Evolutionary conservation across 1,284 basidiomycete species (phyloP).

Genomic region (Ustilago hordei): DNA sequence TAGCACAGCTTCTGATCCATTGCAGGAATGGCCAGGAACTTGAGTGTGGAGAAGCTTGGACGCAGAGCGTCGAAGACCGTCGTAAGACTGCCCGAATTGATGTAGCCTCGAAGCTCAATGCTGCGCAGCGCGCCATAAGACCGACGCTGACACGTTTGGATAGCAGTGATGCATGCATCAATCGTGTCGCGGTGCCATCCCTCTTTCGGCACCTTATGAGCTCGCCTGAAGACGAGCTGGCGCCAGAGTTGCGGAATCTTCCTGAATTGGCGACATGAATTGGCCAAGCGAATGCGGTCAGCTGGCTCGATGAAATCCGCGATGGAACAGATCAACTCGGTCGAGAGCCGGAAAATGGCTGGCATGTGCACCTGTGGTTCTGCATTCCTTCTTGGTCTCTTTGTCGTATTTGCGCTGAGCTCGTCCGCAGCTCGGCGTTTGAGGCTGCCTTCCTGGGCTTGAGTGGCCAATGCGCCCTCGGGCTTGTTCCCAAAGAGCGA

Average conservation of each 20-base stretch:
- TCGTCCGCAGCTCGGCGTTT: not conserved
- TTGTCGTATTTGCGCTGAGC: not conserved
- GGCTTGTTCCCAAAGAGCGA: not conserved
- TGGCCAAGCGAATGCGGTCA: slow-evolving; percentile 9
- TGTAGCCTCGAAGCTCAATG: slow-evolving; percentile 4
- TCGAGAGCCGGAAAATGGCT: not conserved
- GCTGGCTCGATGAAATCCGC: slow-evolving; percentile 5
- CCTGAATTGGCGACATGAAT: slow-evolving; percentile 1
- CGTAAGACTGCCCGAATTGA: not conserved
- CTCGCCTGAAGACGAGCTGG: slow-evolving; percentile 3
- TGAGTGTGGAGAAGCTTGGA: slow-evolving; percentile 2
- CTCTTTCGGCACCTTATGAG: not conserved
- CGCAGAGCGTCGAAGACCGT: slow-evolving; percentile 1
- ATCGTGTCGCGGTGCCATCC: slow-evolving; percentile 16
- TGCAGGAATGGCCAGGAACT: slow-evolving; percentile 4
- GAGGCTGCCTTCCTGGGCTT: not conserved
- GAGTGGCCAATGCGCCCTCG: not conserved
- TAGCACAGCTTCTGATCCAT: slow-evolving; percentile 12
- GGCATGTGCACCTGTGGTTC: not conserved
- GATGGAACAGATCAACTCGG: slow-evolving; percentile 4
- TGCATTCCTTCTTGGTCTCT: not conserved
- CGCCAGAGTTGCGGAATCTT: slow-evolving; percentile 9
- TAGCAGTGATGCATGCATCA: slow-evolving; percentile 10
- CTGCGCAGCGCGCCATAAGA: slow-evolving; percentile 1
- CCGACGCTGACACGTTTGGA: slow-evolving; percentile 10